These are phyloP conservation scores for Malassezia yamatoensis DNA, from an alignment of 1,284 basidiomycete species.

Conservation along the genomic window DNA sequence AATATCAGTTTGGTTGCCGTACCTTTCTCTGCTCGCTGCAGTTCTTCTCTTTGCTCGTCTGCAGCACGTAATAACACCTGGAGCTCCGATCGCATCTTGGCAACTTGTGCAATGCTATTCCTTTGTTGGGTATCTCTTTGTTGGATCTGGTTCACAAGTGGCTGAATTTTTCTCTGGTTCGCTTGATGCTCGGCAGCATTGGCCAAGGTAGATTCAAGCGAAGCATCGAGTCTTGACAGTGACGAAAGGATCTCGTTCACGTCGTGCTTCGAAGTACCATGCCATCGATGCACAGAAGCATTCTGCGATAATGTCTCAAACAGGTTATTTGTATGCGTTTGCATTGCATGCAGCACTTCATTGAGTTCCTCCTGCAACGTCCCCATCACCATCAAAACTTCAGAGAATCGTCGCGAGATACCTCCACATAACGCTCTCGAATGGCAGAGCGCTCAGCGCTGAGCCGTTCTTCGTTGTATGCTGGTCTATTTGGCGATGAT, in stretches of 20 bases:
- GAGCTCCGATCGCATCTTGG: slow-evolving; percentile 22
- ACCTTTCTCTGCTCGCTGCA: slow-evolving; percentile 21
- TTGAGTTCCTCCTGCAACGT: not conserved
- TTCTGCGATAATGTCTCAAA: not conserved
- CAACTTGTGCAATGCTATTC: slow-evolving; percentile 21
- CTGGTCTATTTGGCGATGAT: slow-evolving; percentile 21
- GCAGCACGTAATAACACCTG: slow-evolving; percentile 20
- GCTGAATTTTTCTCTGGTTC: slow-evolving; percentile 22
- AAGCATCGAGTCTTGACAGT: slow-evolving; percentile 17
- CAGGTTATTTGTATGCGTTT: not conserved
- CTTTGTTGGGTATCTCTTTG: slow-evolving; percentile 20
- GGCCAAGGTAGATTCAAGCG: slow-evolving; percentile 16
- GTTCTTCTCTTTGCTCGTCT: slow-evolving; percentile 18
- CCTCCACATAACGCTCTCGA: not conserved
- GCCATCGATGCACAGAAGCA: not conserved
- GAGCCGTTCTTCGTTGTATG: slow-evolving; percentile 21
- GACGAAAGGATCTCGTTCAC: slow-evolving; percentile 8
- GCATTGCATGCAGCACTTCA: not conserved
- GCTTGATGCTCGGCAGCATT: slow-evolving; percentile 21
- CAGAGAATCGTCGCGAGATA: no score
- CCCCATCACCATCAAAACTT: not conserved
- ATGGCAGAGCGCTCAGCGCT: not conserved
- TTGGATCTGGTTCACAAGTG: slow-evolving; percentile 17
- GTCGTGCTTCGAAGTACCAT: no score
- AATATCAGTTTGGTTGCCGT: not conserved